Percentiles rank a stretch among this genome's conserved stretches.
These are phyloP conservation scores for Aspergillus taichungensis DNA, from an alignment of 495 filamentous ascomycete species.

Conservation along the genomic window DNA sequence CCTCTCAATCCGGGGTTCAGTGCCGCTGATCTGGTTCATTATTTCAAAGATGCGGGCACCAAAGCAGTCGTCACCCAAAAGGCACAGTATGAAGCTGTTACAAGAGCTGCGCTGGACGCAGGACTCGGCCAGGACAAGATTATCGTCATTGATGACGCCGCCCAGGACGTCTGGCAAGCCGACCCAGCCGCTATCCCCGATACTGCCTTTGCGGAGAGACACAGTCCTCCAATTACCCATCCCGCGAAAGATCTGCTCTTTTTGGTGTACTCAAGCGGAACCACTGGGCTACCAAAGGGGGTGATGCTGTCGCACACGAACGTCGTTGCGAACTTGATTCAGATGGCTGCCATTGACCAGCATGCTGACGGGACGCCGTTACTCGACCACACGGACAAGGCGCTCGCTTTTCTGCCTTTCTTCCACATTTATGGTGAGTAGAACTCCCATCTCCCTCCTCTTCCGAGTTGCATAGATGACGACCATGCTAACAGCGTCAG, in stretches of 20 bases:
- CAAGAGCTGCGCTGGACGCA: constrained; percentile 45
- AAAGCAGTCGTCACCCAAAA: constrained; percentile 60
- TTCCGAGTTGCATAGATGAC: too few relatives aligned
- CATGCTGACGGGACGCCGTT: too few relatives aligned
- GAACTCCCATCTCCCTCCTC: too few relatives aligned
- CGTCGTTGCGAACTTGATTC: constrained; percentile 54
- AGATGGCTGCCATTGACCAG: background rate
- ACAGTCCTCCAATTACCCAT: background rate
- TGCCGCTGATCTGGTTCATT: constrained; percentile 64
- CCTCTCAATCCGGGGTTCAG: constrained; percentile 75
- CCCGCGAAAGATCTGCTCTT: constrained; percentile 26
- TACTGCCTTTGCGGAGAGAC: background rate
- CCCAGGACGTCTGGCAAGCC: background rate
- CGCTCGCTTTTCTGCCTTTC: too few relatives aligned
- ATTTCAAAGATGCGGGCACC: constrained; percentile 62
- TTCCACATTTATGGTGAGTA: too few relatives aligned
- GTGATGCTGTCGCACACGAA: constrained; percentile 70
- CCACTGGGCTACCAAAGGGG: constrained; percentile 75
- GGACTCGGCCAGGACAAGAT: constrained; percentile 51
- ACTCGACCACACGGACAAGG: too few relatives aligned
- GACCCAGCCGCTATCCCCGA: background rate
- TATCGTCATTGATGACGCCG: constrained; percentile 20
- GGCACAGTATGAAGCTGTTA: constrained; percentile 8
- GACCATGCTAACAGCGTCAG: too few relatives aligned
- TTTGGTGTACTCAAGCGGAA: constrained; percentile 69